Evolutionary conservation across 2,329 filamentous ascomycete species (phyloP).

Genomic region (Berkeleyomyces basicola): DNA sequence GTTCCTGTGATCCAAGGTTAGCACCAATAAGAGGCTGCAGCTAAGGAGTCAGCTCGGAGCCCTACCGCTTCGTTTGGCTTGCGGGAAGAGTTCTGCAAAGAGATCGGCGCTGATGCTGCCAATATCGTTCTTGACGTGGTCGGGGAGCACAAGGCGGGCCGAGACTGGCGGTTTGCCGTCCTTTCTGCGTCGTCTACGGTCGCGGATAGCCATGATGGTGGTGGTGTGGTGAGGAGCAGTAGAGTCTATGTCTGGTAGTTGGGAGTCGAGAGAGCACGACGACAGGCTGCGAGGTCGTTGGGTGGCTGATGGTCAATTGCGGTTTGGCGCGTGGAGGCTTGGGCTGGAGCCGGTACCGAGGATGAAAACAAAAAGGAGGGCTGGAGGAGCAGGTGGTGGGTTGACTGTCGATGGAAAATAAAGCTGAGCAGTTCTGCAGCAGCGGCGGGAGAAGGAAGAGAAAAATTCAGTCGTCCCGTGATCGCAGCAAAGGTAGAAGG

Average conservation of each 20-base stretch:
- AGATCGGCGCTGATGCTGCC: constrained; percentile 79
- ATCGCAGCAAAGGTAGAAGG: background rate
- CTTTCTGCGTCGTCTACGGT: constrained; percentile 12
- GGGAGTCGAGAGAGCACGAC: background rate
- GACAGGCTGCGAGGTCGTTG: background rate
- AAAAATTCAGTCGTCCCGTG: background rate
- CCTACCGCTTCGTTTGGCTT: constrained; percentile 3
- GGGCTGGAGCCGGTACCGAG: background rate
- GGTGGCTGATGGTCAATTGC: background rate
- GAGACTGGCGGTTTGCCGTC: constrained; percentile 59
- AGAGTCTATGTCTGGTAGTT: background rate
- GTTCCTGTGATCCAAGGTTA: constrained; percentile 18
- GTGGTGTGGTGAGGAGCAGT: background rate
- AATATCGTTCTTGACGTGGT: constrained; percentile 68
- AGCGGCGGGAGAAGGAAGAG: background rate
- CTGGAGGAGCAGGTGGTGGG: background rate
- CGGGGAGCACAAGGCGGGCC: constrained; percentile 69
- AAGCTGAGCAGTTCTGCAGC: background rate
- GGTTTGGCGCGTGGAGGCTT: background rate
- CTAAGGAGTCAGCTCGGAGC: background rate
- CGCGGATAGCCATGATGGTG: constrained; percentile 3
- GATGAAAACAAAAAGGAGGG: background rate
- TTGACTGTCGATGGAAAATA: background rate
- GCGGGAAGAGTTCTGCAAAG: constrained; percentile 63
- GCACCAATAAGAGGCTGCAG: background rate